Base-by-base conservation (phyloP, 2,329 filamentous ascomycete species). In the Pseudofabraea citricarpa region DNA sequence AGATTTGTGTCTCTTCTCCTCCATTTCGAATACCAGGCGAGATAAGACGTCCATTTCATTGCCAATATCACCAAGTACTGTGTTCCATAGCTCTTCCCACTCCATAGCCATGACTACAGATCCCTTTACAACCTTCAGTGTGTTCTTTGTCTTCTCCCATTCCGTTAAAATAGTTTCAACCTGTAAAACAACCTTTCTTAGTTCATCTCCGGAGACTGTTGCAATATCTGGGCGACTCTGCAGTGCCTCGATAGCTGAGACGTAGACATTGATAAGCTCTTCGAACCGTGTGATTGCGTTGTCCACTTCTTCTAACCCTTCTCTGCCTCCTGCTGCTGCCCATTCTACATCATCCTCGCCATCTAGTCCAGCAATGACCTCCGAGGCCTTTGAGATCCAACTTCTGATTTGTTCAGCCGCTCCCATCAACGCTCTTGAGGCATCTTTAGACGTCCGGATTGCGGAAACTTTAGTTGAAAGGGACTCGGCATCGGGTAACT, bases 51-150 rank as follows among this genome's bases (percentile, higher is more conserved):
- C 87, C 59, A 90, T 83, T 66, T 98, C 93, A 49, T 84, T 81
- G 41, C 90, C 87, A 48, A 97, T 95, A 61, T 97, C 91, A 35
- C 90, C 91, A 3, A 98, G 72, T 3, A 97, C 91, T 51, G 79
- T 88, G 56, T 89, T 89, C 91, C 93, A 97, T 26, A 98, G 73
- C 66, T 97, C 90, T 64, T 96, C 90, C 91, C 91, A 98, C 61
- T 98, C 93, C 90, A 97, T 95, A 36, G 93, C 93, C 46, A 95
- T 82, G 64, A 97, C 93, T 15, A 98, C 91, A 60, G 97, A 91
- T 37, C 79, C 79, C 62, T 95, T 95, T 44, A 95, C 85, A 20
- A 69, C 83, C 50, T 85, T 85, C 40, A 98, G 70, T 1, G 85
- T 84, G 32, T 71, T 73, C 56, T 89, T 86, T 56, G 96, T 91